phyloP scores from a whole-genome alignment of 1,139 yeast species.

The Diutina scorzettiae region DNA sequence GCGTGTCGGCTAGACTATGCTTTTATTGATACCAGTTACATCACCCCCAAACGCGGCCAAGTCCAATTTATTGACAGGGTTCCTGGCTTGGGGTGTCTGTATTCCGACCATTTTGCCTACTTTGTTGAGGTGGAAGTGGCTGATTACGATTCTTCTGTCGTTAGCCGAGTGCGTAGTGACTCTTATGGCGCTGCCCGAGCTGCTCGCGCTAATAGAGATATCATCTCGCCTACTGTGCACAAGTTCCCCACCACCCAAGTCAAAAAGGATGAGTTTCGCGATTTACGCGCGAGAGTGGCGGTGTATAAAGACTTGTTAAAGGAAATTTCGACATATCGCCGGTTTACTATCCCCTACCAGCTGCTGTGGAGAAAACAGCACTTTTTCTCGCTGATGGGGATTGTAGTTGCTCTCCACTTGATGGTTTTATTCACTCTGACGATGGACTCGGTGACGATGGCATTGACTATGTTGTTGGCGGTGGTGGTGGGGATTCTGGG shows the following conservation, averaged over 20 bases:
- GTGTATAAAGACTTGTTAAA: slow-evolving; percentile 46
- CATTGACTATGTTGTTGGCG: slow-evolving; percentile 42
- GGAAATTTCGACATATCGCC: slow-evolving; percentile 44
- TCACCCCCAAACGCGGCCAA: slow-evolving; percentile 44
- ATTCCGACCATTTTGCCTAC: slow-evolving; percentile 91
- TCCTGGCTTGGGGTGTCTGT: slow-evolving; percentile 49
- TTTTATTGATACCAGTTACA: slow-evolving; percentile 45
- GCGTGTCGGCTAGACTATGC: slow-evolving; percentile 93
- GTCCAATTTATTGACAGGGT: slow-evolving; percentile 65
- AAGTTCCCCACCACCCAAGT: slow-evolving; percentile 5
- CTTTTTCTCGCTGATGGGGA: slow-evolving; percentile 42
- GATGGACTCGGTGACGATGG: slow-evolving; percentile 36
- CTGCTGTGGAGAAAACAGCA: slow-evolving; percentile 53
- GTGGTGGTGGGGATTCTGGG: slow-evolving; percentile 53
- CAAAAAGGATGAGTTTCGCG: slow-evolving; percentile 14
- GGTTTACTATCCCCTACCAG: slow-evolving; percentile 46
- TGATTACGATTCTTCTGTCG: background rate
- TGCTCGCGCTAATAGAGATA: slow-evolving; percentile 1
- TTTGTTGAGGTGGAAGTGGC: slow-evolving; percentile 12
- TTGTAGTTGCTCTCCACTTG: slow-evolving; percentile 40
- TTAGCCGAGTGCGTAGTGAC: background rate
- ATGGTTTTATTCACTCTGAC: slow-evolving; percentile 47
- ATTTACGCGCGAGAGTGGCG: slow-evolving; percentile 7
- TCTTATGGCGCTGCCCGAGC: slow-evolving; percentile 16
- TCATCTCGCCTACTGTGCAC: slow-evolving; percentile 3